Percentiles rank a stretch among this genome's conserved stretches.
These are phyloP conservation scores for Diplodia mutila DNA, from an alignment of 2,329 filamentous ascomycete genomes.

Conservation along the genomic window DNA sequence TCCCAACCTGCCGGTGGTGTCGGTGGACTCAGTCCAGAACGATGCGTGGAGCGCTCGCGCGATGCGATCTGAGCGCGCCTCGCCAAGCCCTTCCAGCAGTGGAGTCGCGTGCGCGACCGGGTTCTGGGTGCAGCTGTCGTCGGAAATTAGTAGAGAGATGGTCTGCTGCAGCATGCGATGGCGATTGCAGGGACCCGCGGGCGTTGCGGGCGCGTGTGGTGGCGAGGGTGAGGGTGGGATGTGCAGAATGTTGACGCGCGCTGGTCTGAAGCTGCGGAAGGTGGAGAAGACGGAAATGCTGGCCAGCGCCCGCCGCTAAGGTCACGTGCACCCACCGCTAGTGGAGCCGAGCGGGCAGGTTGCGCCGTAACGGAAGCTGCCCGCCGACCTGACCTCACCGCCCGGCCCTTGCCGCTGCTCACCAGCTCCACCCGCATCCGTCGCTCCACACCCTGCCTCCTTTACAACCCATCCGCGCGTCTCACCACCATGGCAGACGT, in stretches of 20 bases:
- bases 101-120: constrained; percentile 14
- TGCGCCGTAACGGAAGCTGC: background rate
- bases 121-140: background rate
- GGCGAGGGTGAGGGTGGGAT: constrained; percentile 9
- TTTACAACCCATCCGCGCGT: background rate
- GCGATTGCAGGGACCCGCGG: constrained; percentile 10
- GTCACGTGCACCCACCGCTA: background rate
- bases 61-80: constrained; percentile 26
- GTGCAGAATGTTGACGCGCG: constrained; percentile 21
- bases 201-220: constrained; percentile 11
- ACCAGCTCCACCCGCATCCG: background rate
- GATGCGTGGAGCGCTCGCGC: background rate
- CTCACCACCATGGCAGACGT: constrained; percentile 42
- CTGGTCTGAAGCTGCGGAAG: constrained; percentile 8
- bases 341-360: background rate
- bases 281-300: constrained; percentile 19
- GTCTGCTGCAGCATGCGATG: constrained; percentile 6
- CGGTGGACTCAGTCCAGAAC: background rate
- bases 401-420: background rate
- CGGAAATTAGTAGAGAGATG: constrained; percentile 7
- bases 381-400: constrained; percentile 1
- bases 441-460: background rate
- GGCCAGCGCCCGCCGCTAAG: background rate
- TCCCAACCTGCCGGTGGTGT: constrained; percentile 9
- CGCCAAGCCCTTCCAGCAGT: constrained; percentile 21